phyloP scores from a whole-genome alignment of 345 rosid genomes.

The Hibiscus tridactylites region DNA sequence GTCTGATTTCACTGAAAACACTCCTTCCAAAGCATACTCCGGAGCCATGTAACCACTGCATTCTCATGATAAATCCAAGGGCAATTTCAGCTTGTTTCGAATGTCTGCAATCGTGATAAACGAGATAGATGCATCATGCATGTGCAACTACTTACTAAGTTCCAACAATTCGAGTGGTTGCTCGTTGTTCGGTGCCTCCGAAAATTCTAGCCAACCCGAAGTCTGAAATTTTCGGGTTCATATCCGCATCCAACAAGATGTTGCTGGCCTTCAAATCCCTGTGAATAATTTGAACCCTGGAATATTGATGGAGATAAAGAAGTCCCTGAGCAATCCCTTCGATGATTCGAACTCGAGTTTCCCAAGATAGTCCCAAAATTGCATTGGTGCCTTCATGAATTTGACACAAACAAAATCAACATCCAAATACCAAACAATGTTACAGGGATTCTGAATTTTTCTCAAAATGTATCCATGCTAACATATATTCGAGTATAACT shows the following conservation, averaged over 20 bases:
- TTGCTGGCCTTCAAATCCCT: slow-evolving; percentile 18
- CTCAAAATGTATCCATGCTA: background rate
- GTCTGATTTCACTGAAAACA: slow-evolving; percentile 11
- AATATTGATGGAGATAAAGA: slow-evolving; percentile 12
- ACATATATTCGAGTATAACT: background rate
- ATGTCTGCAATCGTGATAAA: background rate
- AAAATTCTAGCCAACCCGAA: slow-evolving; percentile 12
- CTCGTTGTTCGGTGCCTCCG: background rate
- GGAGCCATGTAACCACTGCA: slow-evolving; percentile 16
- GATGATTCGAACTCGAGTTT: slow-evolving; percentile 4
- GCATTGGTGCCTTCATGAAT: background rate
- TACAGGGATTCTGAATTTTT: background rate
- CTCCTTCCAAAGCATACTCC: slow-evolving; percentile 3
- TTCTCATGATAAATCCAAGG: background rate
- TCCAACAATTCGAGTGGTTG: slow-evolving; percentile 9
- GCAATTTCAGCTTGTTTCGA: background rate
- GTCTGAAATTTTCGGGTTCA: slow-evolving; percentile 12
- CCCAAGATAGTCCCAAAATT: background rate
- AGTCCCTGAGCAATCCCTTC: slow-evolving; percentile 15
- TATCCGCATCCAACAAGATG: slow-evolving; percentile 4
- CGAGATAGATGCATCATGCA: background rate
- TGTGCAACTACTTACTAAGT: slow-evolving; percentile 4
- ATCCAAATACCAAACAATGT: background rate
- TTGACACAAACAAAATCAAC: background rate
- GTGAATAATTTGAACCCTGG: slow-evolving; percentile 11